A percentile compares a stretch with the other conserved stretches of the same genome.
Conservation (phyloP, 2,329 filamentous ascomycete genomes). For the Nannizziopsis barbatae region DNA sequence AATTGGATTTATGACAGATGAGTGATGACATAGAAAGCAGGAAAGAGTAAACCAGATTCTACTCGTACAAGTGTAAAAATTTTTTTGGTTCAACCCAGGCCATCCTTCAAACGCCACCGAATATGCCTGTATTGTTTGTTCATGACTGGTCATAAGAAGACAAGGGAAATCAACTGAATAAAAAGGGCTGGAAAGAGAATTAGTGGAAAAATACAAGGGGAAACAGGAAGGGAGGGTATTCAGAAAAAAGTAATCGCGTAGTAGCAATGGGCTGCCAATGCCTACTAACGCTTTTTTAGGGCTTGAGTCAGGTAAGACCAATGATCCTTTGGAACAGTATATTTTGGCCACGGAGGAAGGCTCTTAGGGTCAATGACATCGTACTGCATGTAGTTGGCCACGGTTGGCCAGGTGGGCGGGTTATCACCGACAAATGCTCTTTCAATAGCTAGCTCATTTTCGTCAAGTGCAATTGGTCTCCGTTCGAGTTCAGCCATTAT, state of each 20-base stretch:
- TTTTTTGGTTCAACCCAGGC: not conserved
- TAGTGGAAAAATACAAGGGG: not conserved
- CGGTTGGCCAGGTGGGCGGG: not conserved
- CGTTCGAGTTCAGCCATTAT: too few species aligned
- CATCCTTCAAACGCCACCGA: slow-evolving; percentile 1
- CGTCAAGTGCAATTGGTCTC: not conserved
- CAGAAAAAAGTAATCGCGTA: not conserved
- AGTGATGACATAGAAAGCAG: not conserved
- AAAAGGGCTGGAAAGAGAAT: not conserved
- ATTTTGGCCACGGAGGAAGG: not conserved
- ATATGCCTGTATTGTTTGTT: not conserved
- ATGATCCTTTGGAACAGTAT: not conserved
- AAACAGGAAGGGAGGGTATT: not conserved
- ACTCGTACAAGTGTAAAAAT: slow-evolving; percentile 4
- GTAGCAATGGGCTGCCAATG: not conserved
- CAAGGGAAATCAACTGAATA: not conserved
- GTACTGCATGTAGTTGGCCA: not conserved
- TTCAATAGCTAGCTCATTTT: not conserved
- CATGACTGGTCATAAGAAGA: slow-evolving; percentile 5
- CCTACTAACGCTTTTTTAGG: not conserved
- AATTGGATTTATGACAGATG: not conserved
- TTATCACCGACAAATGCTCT: not conserved
- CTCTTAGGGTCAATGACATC: not conserved
- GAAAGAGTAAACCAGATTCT: not conserved
- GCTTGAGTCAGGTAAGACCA: slow-evolving; percentile 6